These are phyloP conservation scores for Coemansia sp. DNA, from an alignment of 192 early-diverging fungal species.

Conservation along the genomic window DNA sequence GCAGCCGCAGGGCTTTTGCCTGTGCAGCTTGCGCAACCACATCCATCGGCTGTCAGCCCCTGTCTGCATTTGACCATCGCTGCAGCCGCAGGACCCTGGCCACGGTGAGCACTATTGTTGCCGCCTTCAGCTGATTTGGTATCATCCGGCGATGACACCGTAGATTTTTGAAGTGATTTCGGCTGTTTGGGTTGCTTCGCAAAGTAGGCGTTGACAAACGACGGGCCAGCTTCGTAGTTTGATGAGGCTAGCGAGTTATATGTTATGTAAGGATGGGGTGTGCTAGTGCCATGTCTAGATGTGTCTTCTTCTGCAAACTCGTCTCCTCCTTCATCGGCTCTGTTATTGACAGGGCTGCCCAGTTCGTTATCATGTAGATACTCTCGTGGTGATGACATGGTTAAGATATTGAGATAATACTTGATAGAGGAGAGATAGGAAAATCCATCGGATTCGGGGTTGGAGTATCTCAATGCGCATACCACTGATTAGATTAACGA, in stretches of 20 bases:
- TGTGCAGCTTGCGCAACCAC: not conserved
- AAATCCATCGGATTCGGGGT: no score
- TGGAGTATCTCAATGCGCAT: no score
- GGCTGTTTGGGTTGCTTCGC: slow-evolving; percentile 2
- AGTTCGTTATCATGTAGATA: not conserved
- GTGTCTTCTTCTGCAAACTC: slow-evolving; percentile 6
- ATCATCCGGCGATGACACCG: not conserved
- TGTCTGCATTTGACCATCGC: slow-evolving; percentile 19
- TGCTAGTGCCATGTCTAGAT: not conserved
- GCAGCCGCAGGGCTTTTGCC: not conserved
- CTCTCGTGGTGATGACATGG: not conserved
- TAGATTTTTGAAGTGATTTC: no score
- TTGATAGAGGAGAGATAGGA: no score
- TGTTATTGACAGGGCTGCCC: not conserved
- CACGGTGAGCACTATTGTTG: not conserved
- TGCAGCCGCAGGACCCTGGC: slow-evolving; percentile 21
- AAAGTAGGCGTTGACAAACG: slow-evolving; percentile 16
- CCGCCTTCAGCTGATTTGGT: not conserved
- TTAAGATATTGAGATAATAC: no score
- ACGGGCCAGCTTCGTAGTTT: slow-evolving; percentile 16
- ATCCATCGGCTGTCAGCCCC: not conserved
- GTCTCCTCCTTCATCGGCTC: not conserved
- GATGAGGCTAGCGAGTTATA: slow-evolving; percentile 14
- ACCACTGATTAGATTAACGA: no score
- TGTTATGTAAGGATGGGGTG: slow-evolving; percentile 14